Conservation (phyloP, 192 early-diverging fungal genomes). For the Coemansia sp. region DNA sequence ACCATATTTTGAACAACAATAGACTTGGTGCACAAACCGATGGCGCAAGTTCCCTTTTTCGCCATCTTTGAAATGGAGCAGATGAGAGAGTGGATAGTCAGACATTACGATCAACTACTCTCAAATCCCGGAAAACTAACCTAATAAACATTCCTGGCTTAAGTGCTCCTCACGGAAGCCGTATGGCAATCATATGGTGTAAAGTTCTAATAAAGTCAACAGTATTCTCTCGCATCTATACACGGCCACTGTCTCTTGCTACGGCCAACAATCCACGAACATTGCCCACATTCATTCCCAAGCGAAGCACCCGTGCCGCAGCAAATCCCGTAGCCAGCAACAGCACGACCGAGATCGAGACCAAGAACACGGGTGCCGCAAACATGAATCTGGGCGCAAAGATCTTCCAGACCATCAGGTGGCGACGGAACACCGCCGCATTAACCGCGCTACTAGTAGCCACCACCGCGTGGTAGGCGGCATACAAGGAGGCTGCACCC, state of each 20-base stretch:
- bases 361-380: constrained; percentile 26
- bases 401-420: constrained; percentile 98
- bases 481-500: constrained; percentile 53
- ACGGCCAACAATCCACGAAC: not conserved
- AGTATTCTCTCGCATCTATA: not conserved
- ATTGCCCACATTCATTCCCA: constrained; percentile 25
- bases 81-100: too few relatives aligned
- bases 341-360: constrained; percentile 9
- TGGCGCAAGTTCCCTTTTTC: too few relatives aligned
- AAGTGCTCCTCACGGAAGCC: too few relatives aligned
- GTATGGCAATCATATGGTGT: too few relatives aligned
- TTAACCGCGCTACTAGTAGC: constrained; percentile 57
- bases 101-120: too few relatives aligned
- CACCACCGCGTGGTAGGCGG: constrained; percentile 53
- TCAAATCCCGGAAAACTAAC: too few relatives aligned
- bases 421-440: constrained; percentile 75
- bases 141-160: too few relatives aligned
- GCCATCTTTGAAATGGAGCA: too few relatives aligned
- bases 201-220: too few relatives aligned
- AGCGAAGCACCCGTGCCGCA: constrained; percentile 13
- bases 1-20: too few relatives aligned
- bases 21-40: too few relatives aligned
- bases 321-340: constrained; percentile 38
- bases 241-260: not conserved
- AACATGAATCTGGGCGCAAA: constrained; percentile 92